Percentiles rank a stretch among this genome's conserved stretches.
Evolutionary conservation across 2,329 filamentous ascomycete genomes (phyloP).

Genomic region (Penicillium brasilianum): DNA sequence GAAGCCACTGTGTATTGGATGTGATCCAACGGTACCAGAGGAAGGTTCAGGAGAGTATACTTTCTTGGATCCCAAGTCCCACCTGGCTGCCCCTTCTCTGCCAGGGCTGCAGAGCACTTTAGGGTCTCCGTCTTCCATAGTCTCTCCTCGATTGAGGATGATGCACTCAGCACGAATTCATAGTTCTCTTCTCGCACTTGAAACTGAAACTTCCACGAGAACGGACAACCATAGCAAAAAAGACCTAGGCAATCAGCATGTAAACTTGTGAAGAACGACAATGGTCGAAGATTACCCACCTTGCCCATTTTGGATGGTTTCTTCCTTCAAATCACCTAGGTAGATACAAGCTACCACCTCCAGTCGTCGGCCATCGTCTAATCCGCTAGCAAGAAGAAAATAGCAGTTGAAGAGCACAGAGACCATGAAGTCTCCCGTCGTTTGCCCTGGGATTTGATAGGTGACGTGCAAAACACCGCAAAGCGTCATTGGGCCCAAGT

Average conservation of each 20-base stretch:
- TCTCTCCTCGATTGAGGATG: constrained; percentile 76
- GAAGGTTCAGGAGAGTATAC: constrained; percentile 60
- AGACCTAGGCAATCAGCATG: constrained; percentile 63
- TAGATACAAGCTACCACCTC: constrained; percentile 75
- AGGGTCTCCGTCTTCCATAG: constrained; percentile 77
- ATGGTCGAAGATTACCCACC: constrained; percentile 31
- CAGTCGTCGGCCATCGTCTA: constrained; percentile 70
- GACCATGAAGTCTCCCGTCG: constrained; percentile 81
- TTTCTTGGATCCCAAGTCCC: constrained; percentile 34
- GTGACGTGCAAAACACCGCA: constrained; percentile 84
- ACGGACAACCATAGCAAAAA: constrained; percentile 82
- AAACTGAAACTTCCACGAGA: constrained; percentile 92
- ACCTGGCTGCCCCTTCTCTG: constrained; percentile 56
- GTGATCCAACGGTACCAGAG: constrained; percentile 75
- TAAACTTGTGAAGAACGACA: not conserved
- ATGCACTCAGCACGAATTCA: constrained; percentile 86
- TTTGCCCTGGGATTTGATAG: constrained; percentile 72
- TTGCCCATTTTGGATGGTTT: constrained; percentile 42
- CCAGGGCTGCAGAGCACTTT: constrained; percentile 56
- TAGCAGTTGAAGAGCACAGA: constrained; percentile 82
- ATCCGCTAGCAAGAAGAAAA: constrained; percentile 73
- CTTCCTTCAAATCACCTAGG: constrained; percentile 52
- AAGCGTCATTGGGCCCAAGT: constrained; percentile 78
- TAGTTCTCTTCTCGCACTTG: constrained; percentile 76
- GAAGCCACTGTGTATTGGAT: constrained; percentile 74